These are phyloP conservation scores for Fermentozyma sake DNA, from an alignment of 1,139 yeast genomes.

Conservation along the genomic window DNA sequence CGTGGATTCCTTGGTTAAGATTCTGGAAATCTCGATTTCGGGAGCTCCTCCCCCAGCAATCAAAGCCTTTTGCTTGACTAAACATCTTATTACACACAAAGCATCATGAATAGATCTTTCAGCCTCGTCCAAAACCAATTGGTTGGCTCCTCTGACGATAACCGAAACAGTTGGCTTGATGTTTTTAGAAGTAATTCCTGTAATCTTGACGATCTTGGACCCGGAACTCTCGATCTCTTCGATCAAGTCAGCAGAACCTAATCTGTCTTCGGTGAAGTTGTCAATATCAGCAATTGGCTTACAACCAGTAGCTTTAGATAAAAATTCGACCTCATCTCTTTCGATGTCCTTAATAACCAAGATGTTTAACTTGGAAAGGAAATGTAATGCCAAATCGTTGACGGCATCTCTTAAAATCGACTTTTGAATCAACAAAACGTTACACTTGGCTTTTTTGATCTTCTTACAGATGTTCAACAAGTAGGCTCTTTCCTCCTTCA, in stretches of 20 bases:
- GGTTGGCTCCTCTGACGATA: constrained; percentile 92
- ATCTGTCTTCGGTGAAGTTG: constrained; percentile 84
- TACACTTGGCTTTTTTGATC: constrained; percentile 95
- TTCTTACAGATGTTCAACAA: constrained; percentile 90
- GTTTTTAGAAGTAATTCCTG: constrained; percentile 66
- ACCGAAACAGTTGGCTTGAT: constrained; percentile 80
- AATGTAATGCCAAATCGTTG: constrained; percentile 92
- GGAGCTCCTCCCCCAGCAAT: constrained; percentile 99
- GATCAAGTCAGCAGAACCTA: constrained; percentile 86
- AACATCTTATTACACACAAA: constrained; percentile 90
- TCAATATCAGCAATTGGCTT: constrained; percentile 96
- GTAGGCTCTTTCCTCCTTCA: constrained; percentile 96
- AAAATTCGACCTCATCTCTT: constrained; percentile 93
- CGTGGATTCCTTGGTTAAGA: constrained; percentile 72
- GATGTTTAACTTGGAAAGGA: constrained; percentile 85
- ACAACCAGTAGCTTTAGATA: constrained; percentile 88
- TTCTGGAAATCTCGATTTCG: constrained; percentile 88
- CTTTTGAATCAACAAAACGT: constrained; percentile 88
- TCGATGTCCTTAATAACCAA: constrained; percentile 94
- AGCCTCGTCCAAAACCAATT: constrained; percentile 85
- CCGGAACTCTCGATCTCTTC: constrained; percentile 94
- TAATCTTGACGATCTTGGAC: constrained; percentile 82
- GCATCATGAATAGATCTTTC: constrained; percentile 98
- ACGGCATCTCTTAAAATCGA: constrained; percentile 96
- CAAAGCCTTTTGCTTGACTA: constrained; percentile 88